A percentile compares a stretch with the other conserved stretches of the same genome.
Conservation (phyloP, 2,329 filamentous ascomycete genomes). For the Orbilia quercus region DNA sequence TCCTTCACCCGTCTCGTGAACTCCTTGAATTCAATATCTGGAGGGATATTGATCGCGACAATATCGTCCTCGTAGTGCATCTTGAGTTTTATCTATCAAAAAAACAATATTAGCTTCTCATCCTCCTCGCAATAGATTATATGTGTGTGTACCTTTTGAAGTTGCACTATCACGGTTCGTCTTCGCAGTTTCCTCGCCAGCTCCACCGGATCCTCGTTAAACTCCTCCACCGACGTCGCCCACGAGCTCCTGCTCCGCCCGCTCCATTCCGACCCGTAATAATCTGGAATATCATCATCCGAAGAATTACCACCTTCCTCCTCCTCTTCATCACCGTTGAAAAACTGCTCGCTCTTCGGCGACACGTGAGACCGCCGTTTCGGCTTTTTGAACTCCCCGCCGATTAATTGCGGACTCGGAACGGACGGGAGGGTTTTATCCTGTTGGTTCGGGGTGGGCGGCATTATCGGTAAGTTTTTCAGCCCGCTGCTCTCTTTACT, state of each 20-base stretch:
- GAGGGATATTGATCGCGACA: conserved; percentile 86
- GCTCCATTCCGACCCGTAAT: conserved; percentile 63
- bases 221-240: conserved; percentile 66
- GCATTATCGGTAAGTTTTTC: conserved; percentile 61
- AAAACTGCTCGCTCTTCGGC: conserved; percentile 15
- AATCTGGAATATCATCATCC: conserved; percentile 71
- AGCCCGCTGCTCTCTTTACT: conserved; percentile 16
- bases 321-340: conserved; percentile 63
- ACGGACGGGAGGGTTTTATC: conserved; percentile 67
- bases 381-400: conserved; percentile 56
- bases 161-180: conserved; percentile 58
- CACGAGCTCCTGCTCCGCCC: conserved; percentile 64
- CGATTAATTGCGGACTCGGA: conserved; percentile 58
- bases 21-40: conserved; percentile 77
- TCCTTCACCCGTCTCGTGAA: conserved; percentile 82
- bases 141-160: conserved; percentile 59
- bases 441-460: conserved; percentile 73
- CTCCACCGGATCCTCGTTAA: conserved; percentile 83
- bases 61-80: conserved; percentile 85
- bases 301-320: conserved; percentile 73
- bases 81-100: conserved; percentile 81
- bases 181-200: conserved; percentile 68
- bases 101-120: neutral
- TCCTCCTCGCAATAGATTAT: too few relatives aligned
- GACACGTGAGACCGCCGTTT: neutral